Percentiles rank a stretch among this genome's conserved stretches.
Evolutionary conservation across 2,329 filamentous ascomycete genomes (phyloP).

Genomic region (Incumbomyces lentus): DNA sequence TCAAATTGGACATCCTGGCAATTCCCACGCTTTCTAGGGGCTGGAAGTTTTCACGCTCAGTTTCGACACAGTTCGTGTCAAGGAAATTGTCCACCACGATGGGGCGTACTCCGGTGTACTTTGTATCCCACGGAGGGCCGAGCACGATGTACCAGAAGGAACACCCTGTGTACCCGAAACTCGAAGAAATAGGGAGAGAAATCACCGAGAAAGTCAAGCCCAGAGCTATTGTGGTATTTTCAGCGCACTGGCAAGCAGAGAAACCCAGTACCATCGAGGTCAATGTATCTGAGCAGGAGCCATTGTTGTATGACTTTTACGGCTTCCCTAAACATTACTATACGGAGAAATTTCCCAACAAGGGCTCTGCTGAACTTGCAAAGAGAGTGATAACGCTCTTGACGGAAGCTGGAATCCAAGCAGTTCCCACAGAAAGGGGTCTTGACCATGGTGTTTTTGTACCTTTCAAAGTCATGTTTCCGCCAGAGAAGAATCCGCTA

Average conservation of each 20-base stretch:
- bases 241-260: slow-evolving; percentile 62
- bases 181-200: slow-evolving; percentile 56
- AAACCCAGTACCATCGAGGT: slow-evolving; percentile 46
- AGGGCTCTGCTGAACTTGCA: slow-evolving; percentile 51
- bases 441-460: slow-evolving; percentile 69
- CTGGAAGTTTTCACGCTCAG: background rate
- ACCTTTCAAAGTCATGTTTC: slow-evolving; percentile 51
- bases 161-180: slow-evolving; percentile 56
- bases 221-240: slow-evolving; percentile 64
- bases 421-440: slow-evolving; percentile 51
- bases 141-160: slow-evolving; percentile 57
- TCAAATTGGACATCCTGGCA: background rate
- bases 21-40: background rate
- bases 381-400: slow-evolving; percentile 48
- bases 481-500: slow-evolving; percentile 51
- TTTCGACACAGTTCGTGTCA: background rate
- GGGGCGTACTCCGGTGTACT: slow-evolving; percentile 41
- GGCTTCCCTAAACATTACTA: slow-evolving; percentile 63
- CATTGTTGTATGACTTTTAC: slow-evolving; percentile 66
- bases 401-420: slow-evolving; percentile 47
- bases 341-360: slow-evolving; percentile 54
- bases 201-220: slow-evolving; percentile 62
- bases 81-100: background rate
- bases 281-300: slow-evolving; percentile 54
- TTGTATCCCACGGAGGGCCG: slow-evolving; percentile 44